Base-by-base conservation (phyloP, 441 rosid genomes). In the Omphalea diandra region DNA sequence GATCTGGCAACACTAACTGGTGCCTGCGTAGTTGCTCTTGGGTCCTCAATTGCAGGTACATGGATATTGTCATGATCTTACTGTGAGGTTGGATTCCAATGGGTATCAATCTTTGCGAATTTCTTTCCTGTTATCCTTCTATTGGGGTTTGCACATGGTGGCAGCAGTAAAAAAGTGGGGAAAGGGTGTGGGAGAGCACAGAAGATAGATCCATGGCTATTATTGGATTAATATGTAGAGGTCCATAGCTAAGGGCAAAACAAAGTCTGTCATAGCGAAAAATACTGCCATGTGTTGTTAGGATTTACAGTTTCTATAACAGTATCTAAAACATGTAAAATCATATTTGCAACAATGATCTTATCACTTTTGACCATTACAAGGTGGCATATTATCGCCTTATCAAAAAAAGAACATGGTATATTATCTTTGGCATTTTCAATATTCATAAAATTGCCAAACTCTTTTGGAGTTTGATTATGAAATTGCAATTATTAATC, bases 1-100 rank as follows among this genome's bases (percentile, higher is more conserved):
- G 98, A 94, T 87, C 80, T 94, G 49, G 97, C 97, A 63, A 94
- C 98, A 3, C 81, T 94, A 66, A 94, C 97, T 0, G 97, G 98
- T 47, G 97, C 97, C 50, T 92, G 99, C 1, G 53, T 84, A 33
- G 83, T 94, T 77, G 99, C 98, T 77, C 97, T 94, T 74, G 97
- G 99, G 65, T 82, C 97, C n/a, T 88, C 99, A 46, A 79, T 94
- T 78, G 98, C 99, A 68, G 97, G 98, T 94, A 81, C 4, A 24
- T 14, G 11, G 7, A n/a, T 46, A 11, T 65, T 50, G 43, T 46
- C 50, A 22, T 33, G 64, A 22, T 43, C 32, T 33, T 50, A 32
- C 24, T 12, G 0, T 17, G 22, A 33, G 20, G 33, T 40, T 50
- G 26, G 36, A 52, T 52, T 38, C 10, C 60, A 2, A 38, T 40